Conservation (phyloP, 305 asterid genomes). For the Coffea humblotiana region DNA sequence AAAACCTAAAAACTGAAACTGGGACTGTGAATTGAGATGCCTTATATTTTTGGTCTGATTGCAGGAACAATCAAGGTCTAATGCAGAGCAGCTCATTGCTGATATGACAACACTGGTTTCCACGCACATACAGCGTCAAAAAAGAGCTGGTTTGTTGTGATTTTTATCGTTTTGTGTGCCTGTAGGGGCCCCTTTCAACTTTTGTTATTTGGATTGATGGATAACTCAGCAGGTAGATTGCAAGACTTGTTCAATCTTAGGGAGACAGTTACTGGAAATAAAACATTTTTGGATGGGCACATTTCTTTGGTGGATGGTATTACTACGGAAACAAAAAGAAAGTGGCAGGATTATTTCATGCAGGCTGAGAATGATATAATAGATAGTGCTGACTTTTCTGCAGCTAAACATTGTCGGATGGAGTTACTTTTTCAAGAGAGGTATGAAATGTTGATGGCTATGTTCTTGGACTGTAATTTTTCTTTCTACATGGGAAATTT, state of each 20-base stretch:
- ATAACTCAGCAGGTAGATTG: constrained; percentile 57
- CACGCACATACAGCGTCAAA: constrained; percentile 66
- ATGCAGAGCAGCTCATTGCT: constrained; percentile 63
- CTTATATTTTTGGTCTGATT: constrained; percentile 26
- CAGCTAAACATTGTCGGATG: constrained; percentile 82
- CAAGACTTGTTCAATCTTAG: constrained; percentile 50
- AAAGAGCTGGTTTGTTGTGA: constrained; percentile 56
- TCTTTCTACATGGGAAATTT: not conserved
- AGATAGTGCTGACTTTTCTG: constrained; percentile 66
- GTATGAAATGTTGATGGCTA: constrained; percentile 30
- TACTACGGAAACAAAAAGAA: constrained; percentile 68
- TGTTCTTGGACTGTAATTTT: not conserved
- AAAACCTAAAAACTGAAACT: not conserved
- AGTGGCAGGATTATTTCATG: constrained; percentile 70
- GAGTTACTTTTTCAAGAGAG: constrained; percentile 63
- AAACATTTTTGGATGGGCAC: constrained; percentile 58
- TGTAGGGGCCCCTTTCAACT: constrained; percentile 7
- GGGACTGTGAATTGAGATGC: constrained; percentile 11
- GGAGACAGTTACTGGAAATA: constrained; percentile 54
- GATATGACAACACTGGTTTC: constrained; percentile 64
- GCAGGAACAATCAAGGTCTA: constrained; percentile 67
- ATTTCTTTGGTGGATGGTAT: constrained; percentile 58
- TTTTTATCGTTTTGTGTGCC: not conserved
- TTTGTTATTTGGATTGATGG: constrained; percentile 5
- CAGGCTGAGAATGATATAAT: constrained; percentile 47